Base-by-base conservation (phyloP, 495 filamentous ascomycete species). In the Lentithecium fluviatile region DNA sequence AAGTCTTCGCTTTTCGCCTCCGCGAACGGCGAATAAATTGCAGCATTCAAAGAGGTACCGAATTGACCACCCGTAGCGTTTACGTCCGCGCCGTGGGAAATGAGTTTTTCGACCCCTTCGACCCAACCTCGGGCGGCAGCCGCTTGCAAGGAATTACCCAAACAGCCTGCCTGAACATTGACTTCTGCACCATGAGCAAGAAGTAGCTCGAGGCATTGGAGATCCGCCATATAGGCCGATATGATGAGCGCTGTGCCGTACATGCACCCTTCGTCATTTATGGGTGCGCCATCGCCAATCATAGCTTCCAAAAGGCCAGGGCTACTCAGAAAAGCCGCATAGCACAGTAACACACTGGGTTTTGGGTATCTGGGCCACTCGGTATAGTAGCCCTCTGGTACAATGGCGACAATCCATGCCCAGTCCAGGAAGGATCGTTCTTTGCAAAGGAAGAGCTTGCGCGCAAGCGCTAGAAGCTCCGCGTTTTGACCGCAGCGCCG, bases 201-300 rank as follows among this genome's bases (percentile, higher is more conserved):
- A 11, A 58, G 23, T 7, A 48, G 37, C 21, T 49, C 15, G 20
- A 58, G 21, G 23, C 25, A 26, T 24, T 6, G 26, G 11, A 36
- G 21, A 15, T 58, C 19, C 5, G 21, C 26, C 10, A 11, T 48
- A 25, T 37, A 40, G 10, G 45, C 32, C n/a, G 55, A 42, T 6
- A 40, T 29, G 15, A n/a, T 36, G 7, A 58, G 29, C 10, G 55
- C 25, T 4, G 55, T 58, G n/a, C 55, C 55, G n/a, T 36, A 25
- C 12, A 37, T 15, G n/a, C 55, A 42, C 2, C 43, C 45, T 34
- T 19, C 19, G 25, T 1, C 29, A 40, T 58, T 23, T 7, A 58
- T 24, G 12, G 36, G 21, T 20, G 55, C 55, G 19, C 55, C 55
- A 29, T 15, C 15, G 2, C n/a, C 13, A 19, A 48, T n/a, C 19